Evolutionary conservation across 345 rosid genomes (phyloP).

Genomic region (Cochlearia excelsa): DNA sequence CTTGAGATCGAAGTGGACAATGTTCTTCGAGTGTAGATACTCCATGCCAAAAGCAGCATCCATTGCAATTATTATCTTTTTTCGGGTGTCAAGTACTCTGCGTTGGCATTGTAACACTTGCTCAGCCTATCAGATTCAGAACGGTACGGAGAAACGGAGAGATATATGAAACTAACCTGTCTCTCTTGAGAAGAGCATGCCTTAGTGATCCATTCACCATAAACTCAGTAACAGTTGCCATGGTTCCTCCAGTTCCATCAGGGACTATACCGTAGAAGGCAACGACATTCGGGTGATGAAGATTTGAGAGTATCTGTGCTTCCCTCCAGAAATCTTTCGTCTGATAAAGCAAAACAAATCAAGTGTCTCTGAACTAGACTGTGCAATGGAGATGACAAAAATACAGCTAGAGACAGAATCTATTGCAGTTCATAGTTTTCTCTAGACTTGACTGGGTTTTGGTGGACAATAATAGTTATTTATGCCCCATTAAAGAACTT

Average conservation of each 20-base stretch:
- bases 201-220: conserved; percentile 81
- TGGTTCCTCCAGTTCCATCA: conserved; percentile 64
- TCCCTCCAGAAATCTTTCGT: conserved; percentile 75
- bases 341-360: conserved; percentile 29
- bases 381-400: no score
- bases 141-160: neutral
- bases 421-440: no score
- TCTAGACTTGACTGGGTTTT: neutral
- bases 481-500: neutral
- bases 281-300: conserved; percentile 75
- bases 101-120: conserved; percentile 14
- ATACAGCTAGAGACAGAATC: no score
- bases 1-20: conserved; percentile 70
- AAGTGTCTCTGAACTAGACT: no score
- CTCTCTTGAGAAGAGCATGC: conserved; percentile 57
- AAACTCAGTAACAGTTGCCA: conserved; percentile 70
- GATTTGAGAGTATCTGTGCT: conserved; percentile 71
- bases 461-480: neutral
- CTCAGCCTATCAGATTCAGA: neutral
- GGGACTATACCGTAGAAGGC: conserved; percentile 77
- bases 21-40: conserved; percentile 64
- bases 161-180: conserved; percentile 39
- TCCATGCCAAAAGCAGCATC: conserved; percentile 86
- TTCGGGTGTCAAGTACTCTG: conserved; percentile 49
- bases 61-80: conserved; percentile 61